Evolutionary conservation across 768 basidiomycete species (phyloP), one percentile per base, ranked within the genome.

Genomic region (Leucogyrophana mollusca): DNA sequence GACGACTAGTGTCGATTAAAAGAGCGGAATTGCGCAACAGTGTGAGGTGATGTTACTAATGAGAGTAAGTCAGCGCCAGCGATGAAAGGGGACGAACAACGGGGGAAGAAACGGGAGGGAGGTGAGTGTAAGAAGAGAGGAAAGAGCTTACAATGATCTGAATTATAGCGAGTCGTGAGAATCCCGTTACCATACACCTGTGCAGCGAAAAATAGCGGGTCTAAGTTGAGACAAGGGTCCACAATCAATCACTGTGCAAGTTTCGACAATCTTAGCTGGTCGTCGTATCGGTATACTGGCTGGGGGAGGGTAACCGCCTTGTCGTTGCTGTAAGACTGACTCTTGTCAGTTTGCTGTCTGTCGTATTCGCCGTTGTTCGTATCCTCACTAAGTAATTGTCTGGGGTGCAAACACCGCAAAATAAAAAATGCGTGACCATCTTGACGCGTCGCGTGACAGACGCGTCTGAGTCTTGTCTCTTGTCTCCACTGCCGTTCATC

Each of bases 31-130:
- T 51, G 43, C 37, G 40, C 34, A 30, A 54, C 18, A 27, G 30
- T 30, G n/a, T 46, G 21, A 49, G 37, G 8, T 35, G 53, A 43
- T 35, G 39, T 30, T 34, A 27, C 27, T 41, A 38, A 50, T 27
- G 47, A 45, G 17, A 38, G 45, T 32, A 43, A 43, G 35, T 60
- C 59, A 56, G 52, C 60, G 62, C 56, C 61, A 58, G 61, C 58
- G 63, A 39, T 51, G 63, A 50, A 20, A 40, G 24, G 34, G 34
- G 43, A 11, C 7, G 58, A 53, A 30, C 7, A 7, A 30, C 27
- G 58, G 54, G 45, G 55, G 54, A 36, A 5, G 16, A 17, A 32
- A 33, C 17, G 17, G 21, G 8, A 40, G 45, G 33, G 20, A 46
- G 36, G 35, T 40, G 50, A 16, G 32, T 50, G n/a, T n/a, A n/a